Conservation (phyloP, 1,284 basidiomycete species). For the Peniophora sp. region DNA sequence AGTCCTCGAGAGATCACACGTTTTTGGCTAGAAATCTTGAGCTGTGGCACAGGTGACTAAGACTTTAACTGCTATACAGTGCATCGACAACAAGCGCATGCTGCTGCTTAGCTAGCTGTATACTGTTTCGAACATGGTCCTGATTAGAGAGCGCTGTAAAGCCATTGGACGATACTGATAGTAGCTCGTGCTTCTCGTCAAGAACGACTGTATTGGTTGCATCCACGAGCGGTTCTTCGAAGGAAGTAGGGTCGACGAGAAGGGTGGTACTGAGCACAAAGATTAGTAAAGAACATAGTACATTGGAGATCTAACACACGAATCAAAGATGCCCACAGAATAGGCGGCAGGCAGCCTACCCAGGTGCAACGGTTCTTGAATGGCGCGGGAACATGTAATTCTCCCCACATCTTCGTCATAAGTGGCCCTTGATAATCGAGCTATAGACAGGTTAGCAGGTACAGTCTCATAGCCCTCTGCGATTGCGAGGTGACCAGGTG, state of each 20-base stretch:
- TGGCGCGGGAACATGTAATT: slow-evolving; percentile 58
- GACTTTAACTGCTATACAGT: background rate
- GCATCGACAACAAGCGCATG: background rate
- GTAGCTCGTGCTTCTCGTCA: slow-evolving; percentile 43
- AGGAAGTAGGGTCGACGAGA: slow-evolving; percentile 80
- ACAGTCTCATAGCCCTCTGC: too few species aligned
- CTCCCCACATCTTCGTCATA: slow-evolving; percentile 64
- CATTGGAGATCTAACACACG: slow-evolving; percentile 34
- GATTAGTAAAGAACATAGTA: background rate
- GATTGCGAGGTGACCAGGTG: too few species aligned
- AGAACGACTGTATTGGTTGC: slow-evolving; percentile 62
- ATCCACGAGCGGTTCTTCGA: slow-evolving; percentile 82
- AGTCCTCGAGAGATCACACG: too few species aligned
- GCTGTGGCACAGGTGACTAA: too few species aligned
- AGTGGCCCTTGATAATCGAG: slow-evolving; percentile 64
- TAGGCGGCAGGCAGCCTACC: slow-evolving; percentile 48
- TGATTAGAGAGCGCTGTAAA: background rate
- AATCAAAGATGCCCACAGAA: slow-evolving; percentile 80
- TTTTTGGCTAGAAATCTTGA: too few species aligned
- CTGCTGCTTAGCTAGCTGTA: background rate
- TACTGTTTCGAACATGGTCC: background rate
- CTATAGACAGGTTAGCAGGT: slow-evolving; percentile 36
- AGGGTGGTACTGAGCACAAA: slow-evolving; percentile 44
- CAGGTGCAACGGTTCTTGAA: slow-evolving; percentile 40
- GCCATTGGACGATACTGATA: slow-evolving; percentile 57